phyloP scores from a whole-genome alignment of 2,329 filamentous ascomycete species.

The Cadophora luteo-olivacea region DNA sequence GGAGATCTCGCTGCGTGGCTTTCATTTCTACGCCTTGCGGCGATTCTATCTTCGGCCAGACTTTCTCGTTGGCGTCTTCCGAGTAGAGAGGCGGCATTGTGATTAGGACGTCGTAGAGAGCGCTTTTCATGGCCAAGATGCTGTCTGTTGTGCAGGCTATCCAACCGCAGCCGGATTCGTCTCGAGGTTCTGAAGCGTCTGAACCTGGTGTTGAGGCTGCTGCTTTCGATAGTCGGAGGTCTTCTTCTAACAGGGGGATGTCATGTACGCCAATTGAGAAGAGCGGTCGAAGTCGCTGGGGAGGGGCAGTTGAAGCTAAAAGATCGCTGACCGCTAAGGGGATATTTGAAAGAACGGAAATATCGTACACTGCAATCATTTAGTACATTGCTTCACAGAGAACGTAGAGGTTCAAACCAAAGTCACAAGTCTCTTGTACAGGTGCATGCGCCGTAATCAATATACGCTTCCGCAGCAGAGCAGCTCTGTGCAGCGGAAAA shows the following conservation, averaged over 20 bases:
- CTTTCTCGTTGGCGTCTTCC: constrained; percentile 61
- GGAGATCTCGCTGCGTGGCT: constrained; percentile 88
- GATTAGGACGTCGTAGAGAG: constrained; percentile 89
- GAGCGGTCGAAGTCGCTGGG: constrained; percentile 77
- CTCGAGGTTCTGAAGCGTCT: constrained; percentile 48
- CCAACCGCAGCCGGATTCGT: constrained; percentile 72
- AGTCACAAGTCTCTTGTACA: constrained; percentile 85
- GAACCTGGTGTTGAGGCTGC: constrained; percentile 43
- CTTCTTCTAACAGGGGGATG: constrained; percentile 76
- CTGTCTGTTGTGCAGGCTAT: constrained; percentile 96
- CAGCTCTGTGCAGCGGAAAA: constrained; percentile 89
- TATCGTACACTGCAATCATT: constrained; percentile 76
- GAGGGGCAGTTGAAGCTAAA: constrained; percentile 66
- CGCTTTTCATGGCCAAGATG: constrained; percentile 84
- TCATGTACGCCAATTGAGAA: constrained; percentile 95
- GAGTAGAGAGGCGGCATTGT: constrained; percentile 74
- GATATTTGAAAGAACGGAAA: constrained; percentile 91
- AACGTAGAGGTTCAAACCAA: constrained; percentile 63
- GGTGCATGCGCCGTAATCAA: constrained; percentile 86
- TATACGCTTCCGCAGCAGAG: constrained; percentile 85
- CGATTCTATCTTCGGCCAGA: constrained; percentile 79
- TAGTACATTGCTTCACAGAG: constrained; percentile 11
- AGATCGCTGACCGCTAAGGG: constrained; percentile 75
- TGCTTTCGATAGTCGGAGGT: constrained; percentile 56
- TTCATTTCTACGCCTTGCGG: constrained; percentile 70